Conservation (phyloP, 805 yeast genomes). For the Candida wancherniae region DNA sequence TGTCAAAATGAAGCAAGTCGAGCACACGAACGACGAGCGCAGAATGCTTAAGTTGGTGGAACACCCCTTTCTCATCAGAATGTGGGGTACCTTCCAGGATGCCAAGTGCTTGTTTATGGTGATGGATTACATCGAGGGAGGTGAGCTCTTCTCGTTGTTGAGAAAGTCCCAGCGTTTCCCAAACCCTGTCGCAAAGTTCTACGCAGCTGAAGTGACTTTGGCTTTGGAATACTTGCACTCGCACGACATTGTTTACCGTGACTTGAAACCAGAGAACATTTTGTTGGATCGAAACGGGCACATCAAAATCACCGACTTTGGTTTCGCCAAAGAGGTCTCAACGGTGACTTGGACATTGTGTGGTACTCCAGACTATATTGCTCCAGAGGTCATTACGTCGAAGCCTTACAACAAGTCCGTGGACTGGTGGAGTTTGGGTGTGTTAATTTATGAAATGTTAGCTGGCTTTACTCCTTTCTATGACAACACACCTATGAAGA, state of each 20-base stretch:
- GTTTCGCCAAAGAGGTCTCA: constrained; percentile 57
- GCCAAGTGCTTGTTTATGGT: constrained; percentile 54
- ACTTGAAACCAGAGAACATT: constrained; percentile 58
- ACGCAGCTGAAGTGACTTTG: constrained; percentile 57
- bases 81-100: constrained; percentile 69
- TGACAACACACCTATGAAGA: constrained; percentile 60
- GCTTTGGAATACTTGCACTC: constrained; percentile 57
- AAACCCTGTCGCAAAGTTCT: constrained; percentile 59
- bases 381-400: constrained; percentile 62
- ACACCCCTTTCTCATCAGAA: constrained; percentile 55
- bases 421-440: constrained; percentile 65
- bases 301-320: constrained; percentile 57
- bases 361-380: constrained; percentile 63
- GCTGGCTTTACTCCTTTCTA: constrained; percentile 61
- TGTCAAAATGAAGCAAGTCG: constrained; percentile 58
- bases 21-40: constrained; percentile 60
- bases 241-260: constrained; percentile 56
- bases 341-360: constrained; percentile 59
- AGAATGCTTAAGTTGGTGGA: constrained; percentile 54
- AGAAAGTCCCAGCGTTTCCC: constrained; percentile 57
- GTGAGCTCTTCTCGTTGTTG: constrained; percentile 52
- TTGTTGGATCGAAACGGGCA: constrained; percentile 56
- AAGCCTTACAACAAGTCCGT: constrained; percentile 60
- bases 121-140: constrained; percentile 64
- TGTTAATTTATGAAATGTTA: constrained; percentile 56